Base-by-base conservation (phyloP, 169 alveolate genomes). In the Plasmodium gonderi region DNA sequence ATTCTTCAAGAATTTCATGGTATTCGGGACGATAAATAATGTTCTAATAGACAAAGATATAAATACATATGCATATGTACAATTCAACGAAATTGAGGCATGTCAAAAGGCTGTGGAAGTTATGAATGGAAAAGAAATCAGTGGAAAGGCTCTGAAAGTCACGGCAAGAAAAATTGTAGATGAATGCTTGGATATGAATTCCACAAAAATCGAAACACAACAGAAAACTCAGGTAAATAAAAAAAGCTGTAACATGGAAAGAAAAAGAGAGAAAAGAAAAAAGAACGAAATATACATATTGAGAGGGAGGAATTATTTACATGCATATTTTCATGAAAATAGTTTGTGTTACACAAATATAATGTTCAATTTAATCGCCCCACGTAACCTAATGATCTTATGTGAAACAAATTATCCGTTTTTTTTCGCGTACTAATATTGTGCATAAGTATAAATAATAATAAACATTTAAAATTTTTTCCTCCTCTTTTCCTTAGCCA, bases 11-110 rank as follows among this genome's bases (percentile, higher is more conserved):
- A 67, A 82, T 29, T 82, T 82, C 33, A 68, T 69, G 82, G 60
- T 82, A n/a, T 82, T 82, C 60, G 91, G 91, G 14, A 82, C 91
- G 3, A 82, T 82, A 68, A 82, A 82, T 75, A 82, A 69, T 45
- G 76, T 82, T 20, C 33, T 82, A 40, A 82, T 82, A 82, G 91
- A 82, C 26, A 82, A 82, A 75, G 91, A 82, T 72, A 96, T 96
- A 95, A 96, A 96, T 77, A 99, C 99, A 29, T 97, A 91, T 74
- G 99, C 98, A n/a, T 97, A 97, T 92, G 98, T 97, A 47, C 97
- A 98, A 14, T 97, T 95, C 64, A 97, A 97, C 90, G 94, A 94
- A 47, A 92, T 94, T 9, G 97, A 96, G 51, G 77, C 98, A 20
- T 98, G 99, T 6, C 97, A 97, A 20, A 96, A 97, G 90, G 99